These are phyloP conservation scores for Wickerhamomyces rabaulensis DNA, from an alignment of 805 yeast species.

Conservation along the genomic window DNA sequence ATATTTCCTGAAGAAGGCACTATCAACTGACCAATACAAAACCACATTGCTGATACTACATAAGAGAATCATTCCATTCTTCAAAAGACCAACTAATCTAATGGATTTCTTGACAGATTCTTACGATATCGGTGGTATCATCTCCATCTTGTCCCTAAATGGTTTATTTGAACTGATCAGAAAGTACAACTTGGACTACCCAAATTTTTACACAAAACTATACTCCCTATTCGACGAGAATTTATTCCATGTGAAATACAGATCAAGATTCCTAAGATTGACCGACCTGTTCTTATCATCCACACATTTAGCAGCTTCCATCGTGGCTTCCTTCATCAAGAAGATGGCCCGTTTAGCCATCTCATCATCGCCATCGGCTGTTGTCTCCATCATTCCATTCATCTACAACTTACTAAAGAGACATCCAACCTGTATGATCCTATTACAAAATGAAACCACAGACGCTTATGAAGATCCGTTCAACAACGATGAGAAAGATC, in stretches of 20 bases:
- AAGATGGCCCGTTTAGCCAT: constrained; percentile 69
- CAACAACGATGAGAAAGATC: constrained; percentile 59
- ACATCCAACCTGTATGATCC: constrained; percentile 91
- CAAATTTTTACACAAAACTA: constrained; percentile 78
- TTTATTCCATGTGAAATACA: constrained; percentile 69
- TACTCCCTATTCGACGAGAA: constrained; percentile 75
- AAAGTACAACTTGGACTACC: constrained; percentile 80
- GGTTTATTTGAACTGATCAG: constrained; percentile 85
- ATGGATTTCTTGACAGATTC: constrained; percentile 95
- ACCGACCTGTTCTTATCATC: constrained; percentile 82
- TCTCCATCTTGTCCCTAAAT: constrained; percentile 76
- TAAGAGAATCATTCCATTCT: constrained; percentile 76
- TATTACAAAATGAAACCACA: constrained; percentile 52
- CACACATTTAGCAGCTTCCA: constrained; percentile 76
- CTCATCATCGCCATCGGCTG: constrained; percentile 82
- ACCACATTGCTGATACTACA: constrained; percentile 66
- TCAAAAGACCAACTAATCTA: constrained; percentile 71
- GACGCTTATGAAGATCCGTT: constrained; percentile 57
- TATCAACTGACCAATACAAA: constrained; percentile 56
- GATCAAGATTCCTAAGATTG: constrained; percentile 83
- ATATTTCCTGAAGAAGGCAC: constrained; percentile 41
- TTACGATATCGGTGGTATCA: constrained; percentile 55
- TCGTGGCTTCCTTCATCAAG: constrained; percentile 88
- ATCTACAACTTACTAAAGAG: constrained; percentile 82
- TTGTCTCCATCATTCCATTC: constrained; percentile 85